Conservation (phyloP, 768 basidiomycete species). For the Mycena latifolia region DNA sequence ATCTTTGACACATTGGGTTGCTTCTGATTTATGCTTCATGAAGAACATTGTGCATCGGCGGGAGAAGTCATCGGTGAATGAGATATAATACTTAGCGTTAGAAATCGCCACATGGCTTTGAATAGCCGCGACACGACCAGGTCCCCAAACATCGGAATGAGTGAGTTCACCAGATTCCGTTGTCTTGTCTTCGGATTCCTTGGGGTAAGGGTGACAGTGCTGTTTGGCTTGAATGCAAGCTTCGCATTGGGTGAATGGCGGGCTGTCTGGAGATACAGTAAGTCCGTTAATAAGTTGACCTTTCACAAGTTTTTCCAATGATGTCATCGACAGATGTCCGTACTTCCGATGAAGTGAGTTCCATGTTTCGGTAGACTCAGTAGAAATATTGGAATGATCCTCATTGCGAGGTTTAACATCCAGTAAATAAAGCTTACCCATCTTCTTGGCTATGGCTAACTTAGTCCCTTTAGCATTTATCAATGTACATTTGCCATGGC, state of each 20-base stretch:
- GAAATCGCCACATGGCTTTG: constrained; percentile 13
- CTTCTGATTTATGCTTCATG: constrained; percentile 20
- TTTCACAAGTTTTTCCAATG: constrained; percentile 17
- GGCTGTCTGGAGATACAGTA: constrained; percentile 10
- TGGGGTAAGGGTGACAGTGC: constrained; percentile 10
- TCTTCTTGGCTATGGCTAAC: constrained; percentile 7
- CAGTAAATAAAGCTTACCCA: not conserved
- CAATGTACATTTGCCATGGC: constrained; percentile 9
- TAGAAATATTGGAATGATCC: not conserved
- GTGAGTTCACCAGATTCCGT: constrained; percentile 17
- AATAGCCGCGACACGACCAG: constrained; percentile 14
- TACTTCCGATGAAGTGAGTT: constrained; percentile 11
- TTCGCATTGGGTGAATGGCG: constrained; percentile 18
- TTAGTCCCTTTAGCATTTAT: not conserved
- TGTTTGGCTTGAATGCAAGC: constrained; percentile 20
- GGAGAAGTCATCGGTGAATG: constrained; percentile 11
- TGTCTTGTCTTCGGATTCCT: constrained; percentile 10
- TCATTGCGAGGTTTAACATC: constrained; percentile 6
- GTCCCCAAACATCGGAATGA: constrained; percentile 19
- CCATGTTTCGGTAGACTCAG: constrained; percentile 9
- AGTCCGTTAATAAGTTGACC: constrained; percentile 6
- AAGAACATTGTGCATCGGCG: constrained; percentile 10
- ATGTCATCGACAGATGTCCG: constrained; percentile 13
- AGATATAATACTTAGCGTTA: constrained; percentile 6
- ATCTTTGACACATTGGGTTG: constrained; percentile 19